Conservation (phyloP, 352 stramenopile species). For the Globisporangium lucens region DNA sequence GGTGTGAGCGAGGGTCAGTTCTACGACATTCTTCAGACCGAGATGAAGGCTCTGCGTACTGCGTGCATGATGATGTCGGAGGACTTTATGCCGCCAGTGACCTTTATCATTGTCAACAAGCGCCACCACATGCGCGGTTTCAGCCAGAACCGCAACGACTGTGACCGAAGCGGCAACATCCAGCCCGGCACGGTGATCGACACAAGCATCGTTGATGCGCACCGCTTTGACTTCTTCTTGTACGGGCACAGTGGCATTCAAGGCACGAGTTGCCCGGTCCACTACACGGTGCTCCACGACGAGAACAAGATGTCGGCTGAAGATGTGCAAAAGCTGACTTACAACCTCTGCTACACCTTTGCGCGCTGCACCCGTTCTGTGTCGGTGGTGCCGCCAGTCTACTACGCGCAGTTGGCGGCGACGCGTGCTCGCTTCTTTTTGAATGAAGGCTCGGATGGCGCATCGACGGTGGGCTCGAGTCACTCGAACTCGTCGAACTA, state of each 20-base stretch:
- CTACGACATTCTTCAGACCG: background rate
- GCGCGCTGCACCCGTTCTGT: background rate
- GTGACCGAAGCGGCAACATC: background rate
- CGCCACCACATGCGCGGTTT: background rate
- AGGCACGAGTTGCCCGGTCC: background rate
- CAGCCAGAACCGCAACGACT: background rate
- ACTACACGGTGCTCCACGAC: background rate
- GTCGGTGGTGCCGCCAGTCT: background rate
- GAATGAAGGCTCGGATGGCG: background rate
- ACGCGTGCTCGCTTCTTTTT: background rate
- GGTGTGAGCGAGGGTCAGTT: background rate
- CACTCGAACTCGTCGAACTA: background rate
- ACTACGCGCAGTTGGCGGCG: background rate
- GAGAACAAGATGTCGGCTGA: background rate
- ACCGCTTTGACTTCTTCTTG: background rate
- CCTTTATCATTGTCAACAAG: background rate
- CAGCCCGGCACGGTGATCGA: background rate
- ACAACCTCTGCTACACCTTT: conserved; percentile 1
- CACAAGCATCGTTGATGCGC: background rate
- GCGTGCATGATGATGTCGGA: background rate
- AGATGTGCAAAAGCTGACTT: background rate
- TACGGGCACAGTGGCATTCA: background rate
- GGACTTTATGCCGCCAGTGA: background rate
- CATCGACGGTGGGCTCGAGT: background rate
- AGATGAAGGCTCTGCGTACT: conserved; percentile 1